phyloP scores from a whole-genome alignment of 306 rosid species.

The Cyamopsis tetragonoloba region DNA sequence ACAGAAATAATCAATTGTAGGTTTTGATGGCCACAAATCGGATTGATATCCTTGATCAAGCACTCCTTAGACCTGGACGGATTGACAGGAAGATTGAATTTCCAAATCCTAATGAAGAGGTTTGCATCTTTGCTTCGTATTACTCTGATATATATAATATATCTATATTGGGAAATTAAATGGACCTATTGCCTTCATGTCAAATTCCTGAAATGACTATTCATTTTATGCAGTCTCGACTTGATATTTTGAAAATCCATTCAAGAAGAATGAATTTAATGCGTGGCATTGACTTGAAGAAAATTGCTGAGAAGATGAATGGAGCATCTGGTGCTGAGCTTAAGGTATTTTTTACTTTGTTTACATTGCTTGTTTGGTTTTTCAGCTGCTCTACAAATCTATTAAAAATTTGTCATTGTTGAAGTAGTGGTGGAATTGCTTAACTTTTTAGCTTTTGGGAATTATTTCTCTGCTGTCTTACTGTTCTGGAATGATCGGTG shows the following conservation, averaged over 20 bases:
- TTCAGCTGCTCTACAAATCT: background rate
- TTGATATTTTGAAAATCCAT: constrained; percentile 91
- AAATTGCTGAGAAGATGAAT: constrained; percentile 96
- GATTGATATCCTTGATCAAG: constrained; percentile 98
- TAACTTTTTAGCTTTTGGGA: background rate
- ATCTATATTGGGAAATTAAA: background rate
- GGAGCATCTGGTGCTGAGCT: constrained; percentile 99
- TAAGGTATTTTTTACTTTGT: constrained; percentile 51
- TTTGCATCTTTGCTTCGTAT: constrained; percentile 10
- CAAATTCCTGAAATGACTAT: constrained; percentile 1
- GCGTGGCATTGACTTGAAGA: constrained; percentile 99
- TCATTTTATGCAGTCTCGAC: constrained; percentile 69
- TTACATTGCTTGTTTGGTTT: background rate
- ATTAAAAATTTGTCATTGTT: background rate
- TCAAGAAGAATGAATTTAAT: constrained; percentile 98
- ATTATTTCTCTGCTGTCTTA: background rate
- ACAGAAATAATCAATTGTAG: constrained; percentile 39
- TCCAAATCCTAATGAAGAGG: constrained; percentile 97
- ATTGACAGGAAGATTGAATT: constrained; percentile 96
- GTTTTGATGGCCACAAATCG: constrained; percentile 99
- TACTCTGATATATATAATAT: constrained; percentile 14
- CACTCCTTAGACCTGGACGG: constrained; percentile 96
- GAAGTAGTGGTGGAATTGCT: background rate
- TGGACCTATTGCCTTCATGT: background rate
- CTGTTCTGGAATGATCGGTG: background rate